A percentile compares a stretch with the other conserved stretches of the same genome.
Conservation (phyloP, 495 filamentous ascomycete species). For the Penicillium crystallinum region DNA sequence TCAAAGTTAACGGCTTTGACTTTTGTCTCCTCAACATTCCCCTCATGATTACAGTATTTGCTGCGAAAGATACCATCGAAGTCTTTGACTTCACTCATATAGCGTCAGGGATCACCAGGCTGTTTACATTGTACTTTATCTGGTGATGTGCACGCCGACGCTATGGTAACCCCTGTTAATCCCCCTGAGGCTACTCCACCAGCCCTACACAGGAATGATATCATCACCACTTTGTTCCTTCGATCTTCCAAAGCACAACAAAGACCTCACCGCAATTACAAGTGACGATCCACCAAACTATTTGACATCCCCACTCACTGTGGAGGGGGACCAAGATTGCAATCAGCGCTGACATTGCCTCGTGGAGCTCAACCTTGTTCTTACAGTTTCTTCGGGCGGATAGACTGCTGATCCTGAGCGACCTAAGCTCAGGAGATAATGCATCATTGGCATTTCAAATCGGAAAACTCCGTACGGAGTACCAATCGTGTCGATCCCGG, state of each 20-base stretch:
- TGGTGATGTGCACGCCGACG: not conserved
- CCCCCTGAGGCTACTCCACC: not conserved
- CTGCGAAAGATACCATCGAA: no score
- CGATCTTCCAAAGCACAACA: not conserved
- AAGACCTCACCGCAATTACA: not conserved
- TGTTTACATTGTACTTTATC: not conserved
- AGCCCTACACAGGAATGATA: not conserved
- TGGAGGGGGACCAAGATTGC: not conserved
- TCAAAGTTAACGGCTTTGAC: no score
- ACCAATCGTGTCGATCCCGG: not conserved
- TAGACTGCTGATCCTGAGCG: conserved; percentile 11
- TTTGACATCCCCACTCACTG: conserved; percentile 3
- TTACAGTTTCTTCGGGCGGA: conserved; percentile 1
- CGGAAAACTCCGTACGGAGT: not conserved
- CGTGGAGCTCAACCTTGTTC: conserved; percentile 6
- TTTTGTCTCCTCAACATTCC: no score
- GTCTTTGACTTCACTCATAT: no score
- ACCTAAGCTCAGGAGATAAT: not conserved
- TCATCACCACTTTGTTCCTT: not conserved
- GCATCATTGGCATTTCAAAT: conserved; percentile 4
- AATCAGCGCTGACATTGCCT: conserved; percentile 2
- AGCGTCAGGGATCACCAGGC: no score
- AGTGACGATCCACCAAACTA: conserved; percentile 6
- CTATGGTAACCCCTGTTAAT: not conserved
- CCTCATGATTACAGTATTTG: no score